Base-by-base conservation (phyloP, 1,284 basidiomycete species). In the Blastosporella zonata region DNA sequence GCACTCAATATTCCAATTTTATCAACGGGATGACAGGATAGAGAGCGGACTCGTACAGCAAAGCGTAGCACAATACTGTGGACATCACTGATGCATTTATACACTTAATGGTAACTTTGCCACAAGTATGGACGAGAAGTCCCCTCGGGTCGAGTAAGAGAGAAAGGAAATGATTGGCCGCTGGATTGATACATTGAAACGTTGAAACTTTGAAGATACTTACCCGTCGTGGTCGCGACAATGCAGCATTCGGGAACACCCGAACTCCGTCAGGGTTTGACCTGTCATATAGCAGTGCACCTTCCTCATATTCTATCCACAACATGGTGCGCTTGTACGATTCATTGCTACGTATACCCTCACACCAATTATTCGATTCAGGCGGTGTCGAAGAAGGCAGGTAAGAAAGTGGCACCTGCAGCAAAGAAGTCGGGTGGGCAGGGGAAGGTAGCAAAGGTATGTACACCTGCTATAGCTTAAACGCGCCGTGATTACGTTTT, bases 351-450 rank as follows among this genome's bases (percentile, higher is more conserved):
- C 22, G 35, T 20, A 23, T 12, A 6, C 3, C 25, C 15, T 12
- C 23, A 21, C 6, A 28, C 31, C 23, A 28, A 15, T n/a, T 27
- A 40, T 23, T 25, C 34, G 12, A 18, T 43, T 3, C 59, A 94
- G 92, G 92, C 90, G 47, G 81, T 84, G 59, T 92, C 90, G 34
- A 93, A 93, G 79, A 94, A 93, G 74, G 91, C 90, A 47, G 91
- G 87, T 35, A 94, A 93, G 81, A 94, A 93, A 74, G 82, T 71
- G 46, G 68, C 77, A 45, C 75, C 78, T 56, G 74, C 78, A 57
- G 67, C 80, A 29, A 86, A 90, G 76, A 80, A 86, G 60, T 74
- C 73, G n/a, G 76, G 70, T 44, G 76, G 72, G 25, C 67, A 74
- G 46, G 67, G 74, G 42, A 90, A 85, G 67, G 84, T 90, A 25